Evolutionary conservation across 2,329 filamentous ascomycete genomes (phyloP), one percentile per base, ranked within the genome.

Genomic region (Stromatinia cepivora): DNA sequence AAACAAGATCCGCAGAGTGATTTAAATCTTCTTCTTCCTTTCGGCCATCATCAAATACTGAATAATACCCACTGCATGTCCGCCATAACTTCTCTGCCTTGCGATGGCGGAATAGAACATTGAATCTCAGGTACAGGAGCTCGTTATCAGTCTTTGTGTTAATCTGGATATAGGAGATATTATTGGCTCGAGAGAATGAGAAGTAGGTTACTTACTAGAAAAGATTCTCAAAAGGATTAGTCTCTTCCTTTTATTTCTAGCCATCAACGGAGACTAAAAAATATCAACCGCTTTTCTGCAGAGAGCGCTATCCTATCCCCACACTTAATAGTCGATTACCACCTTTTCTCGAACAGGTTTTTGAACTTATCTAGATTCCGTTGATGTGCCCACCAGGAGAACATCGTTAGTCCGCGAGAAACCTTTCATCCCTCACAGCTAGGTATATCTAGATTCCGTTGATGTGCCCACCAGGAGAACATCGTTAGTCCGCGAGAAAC

Each of bases 121-220:
- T 25, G 25, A 10, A 53, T 25, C 6, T 13, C 28, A 9, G 15
- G 9, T 11, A 52, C 4, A 53, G 50, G 2, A 53, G 20, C 25
- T 31, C 25, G 17, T 20, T 1, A 22, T 5, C 1, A 31, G 15
- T 53, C 22, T 52, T 25, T 22, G 4, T 7, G 4, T 28, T 25
- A 11, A 13, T 25, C 11, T 10, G 1, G n/a, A 28, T 11, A 0
- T n/a, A 52, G 7, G 4, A 50, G 48, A 50, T 11, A 50, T n/a
- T 6, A 4, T 11, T 8, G n/a, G n/a, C 4, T 31, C 3, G 3
- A 31, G 1, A 3, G 13, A 15, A 25, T 6, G 4, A 4, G 6
- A 10, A 13, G 22, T 5, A 15, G 48, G n/a, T 1, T 5, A 52
- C 25, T 4, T 4, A 52, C 11, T 28, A 7, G 4, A 52, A 13